Evolutionary conservation across 2,329 filamentous ascomycete genomes (phyloP).

Genomic region (Ophiostoma himal-ulmi): DNA sequence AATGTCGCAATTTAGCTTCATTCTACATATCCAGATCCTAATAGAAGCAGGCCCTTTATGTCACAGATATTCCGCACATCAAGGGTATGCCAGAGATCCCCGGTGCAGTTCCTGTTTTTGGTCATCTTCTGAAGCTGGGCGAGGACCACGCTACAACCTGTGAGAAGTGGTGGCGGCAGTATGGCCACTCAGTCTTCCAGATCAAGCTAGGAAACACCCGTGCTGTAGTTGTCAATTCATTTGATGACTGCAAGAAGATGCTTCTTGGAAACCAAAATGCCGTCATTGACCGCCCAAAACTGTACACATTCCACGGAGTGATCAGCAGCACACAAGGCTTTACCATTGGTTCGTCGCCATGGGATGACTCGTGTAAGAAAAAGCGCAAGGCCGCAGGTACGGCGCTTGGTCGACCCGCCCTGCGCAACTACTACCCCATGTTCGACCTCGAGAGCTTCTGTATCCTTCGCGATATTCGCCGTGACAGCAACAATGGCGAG

Average conservation of each 20-base stretch:
- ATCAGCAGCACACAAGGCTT: conserved; percentile 72
- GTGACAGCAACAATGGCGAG: conserved; percentile 44
- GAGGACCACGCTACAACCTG: conserved; percentile 50
- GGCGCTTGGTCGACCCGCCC: conserved; percentile 62
- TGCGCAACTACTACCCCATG: conserved; percentile 75
- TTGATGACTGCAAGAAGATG: conserved; percentile 65
- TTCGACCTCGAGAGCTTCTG: conserved; percentile 69
- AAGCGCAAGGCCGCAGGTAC: conserved; percentile 73
- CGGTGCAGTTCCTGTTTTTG: conserved; percentile 53
- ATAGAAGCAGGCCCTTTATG: conserved; percentile 31
- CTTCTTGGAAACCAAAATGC: conserved; percentile 76
- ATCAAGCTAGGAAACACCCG: conserved; percentile 63
- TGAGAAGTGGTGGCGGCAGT: conserved; percentile 53
- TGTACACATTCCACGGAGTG: conserved; percentile 77
- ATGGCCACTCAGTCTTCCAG: conserved; percentile 57
- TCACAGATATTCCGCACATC: conserved; percentile 54
- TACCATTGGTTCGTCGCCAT: conserved; percentile 77
- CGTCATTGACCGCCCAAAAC: conserved; percentile 68
- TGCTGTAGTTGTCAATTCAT: conserved; percentile 73
- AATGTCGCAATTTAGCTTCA: background rate
- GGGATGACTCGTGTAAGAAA: conserved; percentile 74
- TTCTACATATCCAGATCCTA: background rate
- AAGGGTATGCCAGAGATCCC: conserved; percentile 57
- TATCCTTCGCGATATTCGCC: conserved; percentile 65
- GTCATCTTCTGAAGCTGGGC: conserved; percentile 57